phyloP scores from a whole-genome alignment of 768 basidiomycete species.

The Lactarius evosmus region DNA sequence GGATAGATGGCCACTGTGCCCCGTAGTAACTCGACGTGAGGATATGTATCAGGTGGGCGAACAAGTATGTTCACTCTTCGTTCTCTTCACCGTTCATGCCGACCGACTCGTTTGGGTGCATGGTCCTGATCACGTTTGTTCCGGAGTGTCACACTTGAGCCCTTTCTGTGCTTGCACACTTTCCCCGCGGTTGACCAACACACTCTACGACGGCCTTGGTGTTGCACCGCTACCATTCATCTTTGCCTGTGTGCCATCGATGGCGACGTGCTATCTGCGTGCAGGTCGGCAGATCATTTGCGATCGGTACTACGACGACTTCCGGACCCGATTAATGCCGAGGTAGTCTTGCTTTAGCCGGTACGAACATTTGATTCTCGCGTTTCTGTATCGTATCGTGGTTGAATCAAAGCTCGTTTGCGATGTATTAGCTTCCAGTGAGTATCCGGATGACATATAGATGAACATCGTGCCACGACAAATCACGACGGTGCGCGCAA shows the following conservation, averaged over 20 bases:
- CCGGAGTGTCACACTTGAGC: slow-evolving; percentile 33
- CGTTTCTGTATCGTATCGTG: not conserved
- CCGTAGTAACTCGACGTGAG: slow-evolving; percentile 29
- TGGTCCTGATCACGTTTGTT: slow-evolving; percentile 34
- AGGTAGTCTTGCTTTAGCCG: slow-evolving; percentile 36
- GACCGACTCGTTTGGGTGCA: slow-evolving; percentile 23
- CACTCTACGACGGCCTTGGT: slow-evolving; percentile 36
- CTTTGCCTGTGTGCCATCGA: not conserved
- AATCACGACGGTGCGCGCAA: slow-evolving; percentile 30
- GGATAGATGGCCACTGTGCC: slow-evolving; percentile 23
- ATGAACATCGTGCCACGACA: slow-evolving; percentile 28
- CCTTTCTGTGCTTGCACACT: slow-evolving; percentile 35
- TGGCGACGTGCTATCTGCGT: slow-evolving; percentile 2
- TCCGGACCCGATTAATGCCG: slow-evolving; percentile 34
- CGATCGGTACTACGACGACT: slow-evolving; percentile 31
- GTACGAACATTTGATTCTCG: slow-evolving; percentile 22
- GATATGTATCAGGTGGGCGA: slow-evolving; percentile 34
- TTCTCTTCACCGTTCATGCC: not conserved
- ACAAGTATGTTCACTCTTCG: slow-evolving; percentile 28
- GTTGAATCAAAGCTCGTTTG: slow-evolving; percentile 8
- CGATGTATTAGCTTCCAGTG: slow-evolving; percentile 29
- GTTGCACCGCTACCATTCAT: slow-evolving; percentile 8
- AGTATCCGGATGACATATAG: slow-evolving; percentile 33
- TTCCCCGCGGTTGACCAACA: slow-evolving; percentile 32
- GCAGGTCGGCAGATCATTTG: slow-evolving; percentile 33